Evolutionary conservation across 768 basidiomycete species (phyloP).

Genomic region (Mycena maculata): DNA sequence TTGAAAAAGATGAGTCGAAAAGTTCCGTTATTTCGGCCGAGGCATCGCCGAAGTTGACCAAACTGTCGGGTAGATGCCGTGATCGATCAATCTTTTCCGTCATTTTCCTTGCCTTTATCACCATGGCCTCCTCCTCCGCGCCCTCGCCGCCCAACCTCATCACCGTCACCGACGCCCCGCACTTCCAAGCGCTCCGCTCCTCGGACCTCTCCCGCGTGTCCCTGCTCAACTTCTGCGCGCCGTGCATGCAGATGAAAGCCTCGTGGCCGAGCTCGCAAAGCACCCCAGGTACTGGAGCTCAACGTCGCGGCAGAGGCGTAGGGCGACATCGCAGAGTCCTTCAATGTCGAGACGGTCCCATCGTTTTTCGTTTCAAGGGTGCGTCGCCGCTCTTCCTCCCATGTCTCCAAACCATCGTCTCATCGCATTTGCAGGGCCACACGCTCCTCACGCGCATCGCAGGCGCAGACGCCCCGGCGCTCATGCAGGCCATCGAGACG

Average conservation of each 20-base stretch:
- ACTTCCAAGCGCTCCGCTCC: conserved; percentile 82
- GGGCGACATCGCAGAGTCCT: conserved; percentile 89
- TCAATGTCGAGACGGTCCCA: conserved; percentile 92
- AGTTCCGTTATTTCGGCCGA: too few relatives aligned
- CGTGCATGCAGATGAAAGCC: conserved; percentile 93
- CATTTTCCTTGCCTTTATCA: too few relatives aligned
- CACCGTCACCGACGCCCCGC: conserved; percentile 67
- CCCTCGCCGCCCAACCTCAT: conserved; percentile 41
- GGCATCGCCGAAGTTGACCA: too few relatives aligned
- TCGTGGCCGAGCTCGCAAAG: conserved; percentile 76
- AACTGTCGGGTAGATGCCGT: too few relatives aligned
- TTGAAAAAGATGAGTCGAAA: too few relatives aligned
- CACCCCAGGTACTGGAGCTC: conserved; percentile 78
- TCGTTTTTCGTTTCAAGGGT: conserved; percentile 86
- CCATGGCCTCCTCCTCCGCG: too few relatives aligned
- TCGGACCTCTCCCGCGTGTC: conserved; percentile 84
- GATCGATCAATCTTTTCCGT: too few relatives aligned
- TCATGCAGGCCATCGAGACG: conserved; percentile 71
- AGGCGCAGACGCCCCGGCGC: conserved; percentile 80
- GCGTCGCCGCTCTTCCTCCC: conserved; percentile 32
- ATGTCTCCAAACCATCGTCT: too few relatives aligned
- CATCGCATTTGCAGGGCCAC: not conserved
- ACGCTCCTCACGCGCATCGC: conserved; percentile 78
- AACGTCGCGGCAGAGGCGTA: conserved; percentile 88
- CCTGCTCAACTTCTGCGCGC: conserved; percentile 93